phyloP scores from a whole-genome alignment of 2,329 filamentous ascomycete species.

The Aureobasidium sp. region DNA sequence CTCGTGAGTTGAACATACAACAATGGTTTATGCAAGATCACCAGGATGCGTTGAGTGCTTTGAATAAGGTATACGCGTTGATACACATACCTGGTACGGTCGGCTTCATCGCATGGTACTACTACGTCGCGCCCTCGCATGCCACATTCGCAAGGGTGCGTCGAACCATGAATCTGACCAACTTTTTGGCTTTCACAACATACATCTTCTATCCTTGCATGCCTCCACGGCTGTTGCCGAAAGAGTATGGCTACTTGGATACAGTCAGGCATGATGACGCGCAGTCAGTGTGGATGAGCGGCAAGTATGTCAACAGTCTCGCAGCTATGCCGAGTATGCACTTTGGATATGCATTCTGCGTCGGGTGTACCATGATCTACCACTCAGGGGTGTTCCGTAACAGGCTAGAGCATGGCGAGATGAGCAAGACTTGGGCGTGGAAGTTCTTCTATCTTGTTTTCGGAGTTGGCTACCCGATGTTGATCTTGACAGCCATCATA shows the following conservation, averaged over 20 bases:
- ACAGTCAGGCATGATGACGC: slow-evolving; percentile 42
- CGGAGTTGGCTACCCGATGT: slow-evolving; percentile 46
- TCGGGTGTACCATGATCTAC: slow-evolving; percentile 47
- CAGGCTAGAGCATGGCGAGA: slow-evolving; percentile 35
- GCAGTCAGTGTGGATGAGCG: slow-evolving; percentile 41
- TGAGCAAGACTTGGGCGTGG: slow-evolving; percentile 35
- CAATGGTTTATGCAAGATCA: slow-evolving; percentile 51
- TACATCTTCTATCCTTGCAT: slow-evolving; percentile 49
- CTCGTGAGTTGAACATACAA: slow-evolving; percentile 47
- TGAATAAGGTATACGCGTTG: slow-evolving; percentile 53
- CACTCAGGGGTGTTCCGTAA: slow-evolving; percentile 43
- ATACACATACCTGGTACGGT: slow-evolving; percentile 56
- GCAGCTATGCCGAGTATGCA: slow-evolving; percentile 46
- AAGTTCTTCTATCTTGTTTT: slow-evolving; percentile 39
- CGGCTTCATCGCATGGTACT: slow-evolving; percentile 58
- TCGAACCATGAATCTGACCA: slow-evolving; percentile 44
- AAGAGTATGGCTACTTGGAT: slow-evolving; percentile 40
- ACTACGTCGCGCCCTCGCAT: slow-evolving; percentile 49
- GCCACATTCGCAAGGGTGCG: slow-evolving; percentile 37
- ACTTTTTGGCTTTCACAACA: slow-evolving; percentile 46
- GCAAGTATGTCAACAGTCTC: slow-evolving; percentile 40
- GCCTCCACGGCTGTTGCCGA: slow-evolving; percentile 43
- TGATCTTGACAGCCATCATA: slow-evolving; percentile 51
- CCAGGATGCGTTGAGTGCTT: slow-evolving; percentile 44
- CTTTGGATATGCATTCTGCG: slow-evolving; percentile 49